Evolutionary conservation across 2,329 filamentous ascomycete species (phyloP), one percentile per base, ranked within the genome.

Genomic region (Verticillium longisporum): DNA sequence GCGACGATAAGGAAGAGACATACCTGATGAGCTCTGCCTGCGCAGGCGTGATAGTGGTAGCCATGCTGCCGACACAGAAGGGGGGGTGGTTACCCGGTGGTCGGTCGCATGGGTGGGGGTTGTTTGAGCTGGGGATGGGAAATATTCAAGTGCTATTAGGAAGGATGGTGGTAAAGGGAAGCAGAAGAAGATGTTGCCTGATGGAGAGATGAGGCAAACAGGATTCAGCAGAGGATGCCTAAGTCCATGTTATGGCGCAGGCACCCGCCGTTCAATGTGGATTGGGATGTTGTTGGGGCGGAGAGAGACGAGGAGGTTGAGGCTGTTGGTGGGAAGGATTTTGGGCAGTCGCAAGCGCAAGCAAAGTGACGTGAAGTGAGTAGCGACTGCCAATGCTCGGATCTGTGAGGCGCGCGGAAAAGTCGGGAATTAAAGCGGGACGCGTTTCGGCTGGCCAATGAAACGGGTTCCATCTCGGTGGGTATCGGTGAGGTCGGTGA

Each of bases 11-110:
- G 5, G 4, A 5, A 54, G 4, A 13, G 38, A 65, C 76, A 58
- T 72, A 85, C 84, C 76, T 83, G 68, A 85, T 83, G 60, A 87
- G 78, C 77, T 86, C 83, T 64, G 80, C 77, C 73, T 85, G 83
- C 68, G 81, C 80, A 65, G 83, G 72, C 18, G 77, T 77, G 50
- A 80, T 69, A 41, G 71, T 61, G 61, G 66, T 65, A 64, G 62
- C 64, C 64, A 63, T 66, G 69, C 65, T 57, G 65, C 67, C 55
- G 59, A 58, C 59, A 15, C 55, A 45, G 61, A 55, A 53, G 59
- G 34, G 61, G 45, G 59, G 34, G 55, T 33, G 56, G 55, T 64
- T 60, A 65, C 13, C 37, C 15, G 53, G 56, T 65, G 56, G 61
- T 59, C 58, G 37, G 53, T 61, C 45, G 61, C 64, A 65, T 64